Evolutionary conservation across 768 basidiomycete species (phyloP), one percentile per base, ranked within the genome.

Genomic region (Termitomyces sp.): DNA sequence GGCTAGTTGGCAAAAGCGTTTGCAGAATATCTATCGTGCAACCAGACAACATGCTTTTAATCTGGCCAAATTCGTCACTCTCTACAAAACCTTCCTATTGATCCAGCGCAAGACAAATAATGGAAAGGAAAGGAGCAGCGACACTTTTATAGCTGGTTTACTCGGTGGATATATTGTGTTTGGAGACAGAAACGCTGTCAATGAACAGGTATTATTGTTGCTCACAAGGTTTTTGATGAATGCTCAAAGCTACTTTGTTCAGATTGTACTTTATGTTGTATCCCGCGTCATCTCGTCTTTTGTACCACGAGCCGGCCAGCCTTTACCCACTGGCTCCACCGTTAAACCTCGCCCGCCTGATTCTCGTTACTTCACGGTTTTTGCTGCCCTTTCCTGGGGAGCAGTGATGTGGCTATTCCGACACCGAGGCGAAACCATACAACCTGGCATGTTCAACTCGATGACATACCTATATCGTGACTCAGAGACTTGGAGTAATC

Each of bases 231-330:
- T 33, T 16, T 9, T 30, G 28, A 40, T 16, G 4, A 48, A 5
- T 3, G 51, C 38, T 55, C 23, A 63, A 61, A 56, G 12, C 57
- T 57, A 57, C 47, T 35, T 56, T 50, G 20, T 32, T 52, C 62
- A 97, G 93, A 97, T 98, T 66, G 97, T 98, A 23, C 86, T 99
- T 61, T 99, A 98, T 69, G 93, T 99, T 61, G 86, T 91, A 59
- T 93, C 93, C 28, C 88, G 97, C 52, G 92, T 96, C 49, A 79
- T 98, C 47, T 89, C 95, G 18, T 90, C 96, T 6, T 87, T 96
- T 76, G 80, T 99, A 36, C 94, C 97, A 5, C 88, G 97, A 61
- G 82, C 89, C 32, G 69, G 77, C 32, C 65, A 79, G 35, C 77
- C 84, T 5, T 68, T 79, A 6, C 64, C 79, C 32, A 68, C 78